Evolutionary conservation across 2,329 filamentous ascomycete species (phyloP).

Genomic region (Exophiala alcalophila): DNA sequence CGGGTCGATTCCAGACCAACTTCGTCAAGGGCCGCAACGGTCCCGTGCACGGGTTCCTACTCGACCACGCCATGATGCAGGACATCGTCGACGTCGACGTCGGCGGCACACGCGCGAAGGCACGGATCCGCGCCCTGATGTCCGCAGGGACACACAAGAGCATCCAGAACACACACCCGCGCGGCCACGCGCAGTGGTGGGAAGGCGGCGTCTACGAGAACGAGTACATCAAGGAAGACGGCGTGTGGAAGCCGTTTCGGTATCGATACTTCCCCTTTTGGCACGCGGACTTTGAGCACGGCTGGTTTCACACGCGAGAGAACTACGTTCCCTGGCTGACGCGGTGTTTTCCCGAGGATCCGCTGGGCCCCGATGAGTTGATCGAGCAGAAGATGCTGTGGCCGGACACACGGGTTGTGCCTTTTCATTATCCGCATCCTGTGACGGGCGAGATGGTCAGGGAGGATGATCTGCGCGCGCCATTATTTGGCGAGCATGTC

Average conservation of each 20-base stretch:
- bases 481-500: slow-evolving; percentile 21
- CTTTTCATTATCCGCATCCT: slow-evolving; percentile 24
- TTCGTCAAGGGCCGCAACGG: slow-evolving; percentile 57
- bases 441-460: slow-evolving; percentile 21
- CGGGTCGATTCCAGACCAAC: slow-evolving; percentile 49
- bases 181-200: slow-evolving; percentile 57
- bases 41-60: slow-evolving; percentile 55
- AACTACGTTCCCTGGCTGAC: slow-evolving; percentile 54
- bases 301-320: slow-evolving; percentile 54
- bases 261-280: slow-evolving; percentile 59
- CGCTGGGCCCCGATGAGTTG: slow-evolving; percentile 52
- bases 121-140: slow-evolving; percentile 56
- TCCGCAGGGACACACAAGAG: slow-evolving; percentile 54
- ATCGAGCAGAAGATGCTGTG: slow-evolving; percentile 55
- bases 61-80: slow-evolving; percentile 59
- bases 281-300: slow-evolving; percentile 54
- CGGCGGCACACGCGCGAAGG: slow-evolving; percentile 48
- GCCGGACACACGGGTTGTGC: slow-evolving; percentile 52
- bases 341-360: slow-evolving; percentile 50
- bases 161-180: slow-evolving; percentile 50
- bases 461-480: slow-evolving; percentile 20
- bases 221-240: slow-evolving; percentile 57
- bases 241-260: slow-evolving; percentile 54
- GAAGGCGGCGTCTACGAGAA: slow-evolving; percentile 59
- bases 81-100: slow-evolving; percentile 54